These are phyloP conservation scores for Petunia secreta DNA, from an alignment of 257 asterid species.

Conservation along the genomic window DNA sequence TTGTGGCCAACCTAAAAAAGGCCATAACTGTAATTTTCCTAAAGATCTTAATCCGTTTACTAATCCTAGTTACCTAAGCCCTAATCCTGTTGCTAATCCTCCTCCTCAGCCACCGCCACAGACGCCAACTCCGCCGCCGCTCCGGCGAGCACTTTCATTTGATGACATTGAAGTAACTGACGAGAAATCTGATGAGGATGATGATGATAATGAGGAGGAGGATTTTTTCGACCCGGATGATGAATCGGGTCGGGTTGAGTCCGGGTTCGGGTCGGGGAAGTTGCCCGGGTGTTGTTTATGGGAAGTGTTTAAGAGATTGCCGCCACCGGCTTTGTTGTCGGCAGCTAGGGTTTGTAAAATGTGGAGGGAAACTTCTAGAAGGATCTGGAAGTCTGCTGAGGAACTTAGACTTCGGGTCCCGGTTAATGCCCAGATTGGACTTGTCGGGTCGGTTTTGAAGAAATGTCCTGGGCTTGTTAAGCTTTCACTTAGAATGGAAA, in stretches of 20 bases:
- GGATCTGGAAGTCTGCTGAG: slow-evolving; percentile 83
- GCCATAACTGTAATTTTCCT: slow-evolving; percentile 59
- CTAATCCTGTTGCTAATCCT: slow-evolving; percentile 33
- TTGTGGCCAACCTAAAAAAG: slow-evolving; percentile 87
- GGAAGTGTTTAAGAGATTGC: slow-evolving; percentile 84
- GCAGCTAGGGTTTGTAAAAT: slow-evolving; percentile 84
- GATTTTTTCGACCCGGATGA: slow-evolving; percentile 35
- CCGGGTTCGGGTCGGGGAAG: slow-evolving; percentile 37
- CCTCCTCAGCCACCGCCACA: slow-evolving; percentile 41
- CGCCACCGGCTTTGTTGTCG: slow-evolving; percentile 68
- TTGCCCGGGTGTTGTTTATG: slow-evolving; percentile 69
- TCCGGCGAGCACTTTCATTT: slow-evolving; percentile 76
- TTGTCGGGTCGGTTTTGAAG: slow-evolving; percentile 86
- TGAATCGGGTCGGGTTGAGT: slow-evolving; percentile 47
- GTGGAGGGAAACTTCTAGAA: slow-evolving; percentile 76
- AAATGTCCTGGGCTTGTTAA: slow-evolving; percentile 76
- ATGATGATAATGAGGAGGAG: slow-evolving; percentile 15
- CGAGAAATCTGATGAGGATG: slow-evolving; percentile 24
- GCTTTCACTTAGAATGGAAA: slow-evolving; percentile 76
- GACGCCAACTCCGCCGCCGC: slow-evolving; percentile 34
- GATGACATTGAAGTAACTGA: slow-evolving; percentile 62
- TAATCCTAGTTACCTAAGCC: slow-evolving; percentile 32
- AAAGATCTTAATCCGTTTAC: slow-evolving; percentile 17
- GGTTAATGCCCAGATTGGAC: slow-evolving; percentile 69
- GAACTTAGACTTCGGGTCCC: slow-evolving; percentile 90